Evolutionary conservation across 1,284 basidiomycete species (phyloP).

Genomic region (Malassezia yamatoensis): DNA sequence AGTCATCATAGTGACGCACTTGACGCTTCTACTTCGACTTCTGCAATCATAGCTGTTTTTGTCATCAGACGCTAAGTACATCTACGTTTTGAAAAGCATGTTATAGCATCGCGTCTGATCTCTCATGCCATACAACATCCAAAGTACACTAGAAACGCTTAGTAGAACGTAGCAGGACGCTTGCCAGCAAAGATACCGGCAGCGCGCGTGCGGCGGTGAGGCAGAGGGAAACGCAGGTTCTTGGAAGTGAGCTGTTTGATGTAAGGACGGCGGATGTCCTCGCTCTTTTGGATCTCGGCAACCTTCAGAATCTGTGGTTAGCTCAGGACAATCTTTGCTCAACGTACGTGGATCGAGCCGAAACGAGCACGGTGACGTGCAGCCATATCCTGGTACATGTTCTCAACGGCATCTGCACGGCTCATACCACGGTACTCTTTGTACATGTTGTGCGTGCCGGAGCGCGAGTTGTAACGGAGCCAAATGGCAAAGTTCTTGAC

Average conservation of each 20-base stretch:
- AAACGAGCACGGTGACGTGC: slow-evolving; percentile 97
- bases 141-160: slow-evolving; percentile 16
- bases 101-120: slow-evolving; percentile 5
- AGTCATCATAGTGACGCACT: background rate
- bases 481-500: slow-evolving; percentile 99
- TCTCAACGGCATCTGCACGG: slow-evolving; percentile 88
- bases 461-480: slow-evolving; percentile 71
- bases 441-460: slow-evolving; percentile 53
- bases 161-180: slow-evolving; percentile 51
- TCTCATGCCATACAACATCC: slow-evolving; percentile 4
- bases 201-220: slow-evolving; percentile 61
- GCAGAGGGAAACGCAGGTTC: slow-evolving; percentile 92
- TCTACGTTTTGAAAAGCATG: background rate
- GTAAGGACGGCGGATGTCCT: slow-evolving; percentile 73
- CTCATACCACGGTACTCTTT: slow-evolving; percentile 92
- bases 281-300: slow-evolving; percentile 81
- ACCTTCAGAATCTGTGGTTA: slow-evolving; percentile 70
- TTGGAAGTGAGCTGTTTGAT: slow-evolving; percentile 90
- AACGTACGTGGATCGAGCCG: slow-evolving; percentile 82
- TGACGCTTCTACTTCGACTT: slow-evolving; percentile 6
- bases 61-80: slow-evolving; percentile 16
- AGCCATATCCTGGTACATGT: slow-evolving; percentile 99
- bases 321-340: background rate
- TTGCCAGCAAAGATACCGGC: slow-evolving; percentile 49
- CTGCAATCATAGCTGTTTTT: slow-evolving; percentile 14